A percentile compares a stretch with the other conserved stretches of the same genome.
These are phyloP conservation scores for Cryptococcus maquisensis DNA, from an alignment of 1,284 basidiomycete species.

Conservation along the genomic window DNA sequence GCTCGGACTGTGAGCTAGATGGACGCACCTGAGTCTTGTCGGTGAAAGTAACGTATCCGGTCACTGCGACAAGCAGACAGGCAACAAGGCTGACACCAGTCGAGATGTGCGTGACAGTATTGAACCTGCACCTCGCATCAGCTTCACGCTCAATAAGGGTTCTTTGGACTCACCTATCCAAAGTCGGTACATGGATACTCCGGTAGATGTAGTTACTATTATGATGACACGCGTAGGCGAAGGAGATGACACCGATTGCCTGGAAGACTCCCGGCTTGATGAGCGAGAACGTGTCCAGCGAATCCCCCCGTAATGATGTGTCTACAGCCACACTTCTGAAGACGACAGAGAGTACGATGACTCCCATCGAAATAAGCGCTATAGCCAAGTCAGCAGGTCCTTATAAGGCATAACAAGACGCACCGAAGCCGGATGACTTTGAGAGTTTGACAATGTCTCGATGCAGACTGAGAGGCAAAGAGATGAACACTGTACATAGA, in stretches of 20 bases:
- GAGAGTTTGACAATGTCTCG: conserved; percentile 96
- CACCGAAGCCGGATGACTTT: conserved; percentile 75
- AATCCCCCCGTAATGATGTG: conserved; percentile 65
- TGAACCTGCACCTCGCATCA: conserved; percentile 61
- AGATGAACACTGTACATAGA: conserved; percentile 78
- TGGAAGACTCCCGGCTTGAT: conserved; percentile 75
- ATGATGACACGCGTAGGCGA: conserved; percentile 72
- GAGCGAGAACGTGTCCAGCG: conserved; percentile 62
- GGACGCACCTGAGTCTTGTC: conserved; percentile 67
- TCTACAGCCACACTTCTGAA: conserved; percentile 80
- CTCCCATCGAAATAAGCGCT: conserved; percentile 85
- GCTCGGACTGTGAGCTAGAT: neutral
- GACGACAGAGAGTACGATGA: conserved; percentile 85
- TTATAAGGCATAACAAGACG: conserved; percentile 7
- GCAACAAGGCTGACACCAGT: conserved; percentile 75
- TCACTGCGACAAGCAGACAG: conserved; percentile 79
- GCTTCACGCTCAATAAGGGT: neutral
- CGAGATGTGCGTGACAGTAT: conserved; percentile 86
- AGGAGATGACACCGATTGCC: conserved; percentile 80
- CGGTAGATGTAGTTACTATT: conserved; percentile 94
- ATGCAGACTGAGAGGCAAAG: conserved; percentile 91
- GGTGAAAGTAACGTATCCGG: conserved; percentile 89
- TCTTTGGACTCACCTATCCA: conserved; percentile 56
- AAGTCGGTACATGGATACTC: conserved; percentile 82
- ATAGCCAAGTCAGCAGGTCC: neutral